Conservation (phyloP, 495 filamentous ascomycete genomes). For the Neurospora discreta region DNA sequence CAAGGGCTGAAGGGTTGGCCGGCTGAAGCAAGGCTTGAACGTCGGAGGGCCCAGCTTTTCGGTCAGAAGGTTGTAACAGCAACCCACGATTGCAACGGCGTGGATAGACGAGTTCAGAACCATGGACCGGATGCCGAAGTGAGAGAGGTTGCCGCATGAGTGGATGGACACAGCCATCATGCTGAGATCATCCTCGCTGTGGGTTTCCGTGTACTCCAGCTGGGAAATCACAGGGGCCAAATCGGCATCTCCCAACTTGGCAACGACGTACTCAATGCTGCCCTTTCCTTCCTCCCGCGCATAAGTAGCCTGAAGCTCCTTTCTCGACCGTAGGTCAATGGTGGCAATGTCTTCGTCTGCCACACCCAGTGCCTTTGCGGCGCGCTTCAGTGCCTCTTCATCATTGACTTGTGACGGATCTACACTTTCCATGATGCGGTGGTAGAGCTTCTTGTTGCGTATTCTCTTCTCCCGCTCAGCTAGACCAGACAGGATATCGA, state of each 20-base stretch:
- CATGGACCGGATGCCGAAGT: conserved; percentile 83
- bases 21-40: conserved; percentile 59
- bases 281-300: conserved; percentile 44
- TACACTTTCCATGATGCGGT: conserved; percentile 33
- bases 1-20: conserved; percentile 51
- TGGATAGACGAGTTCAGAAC: conserved; percentile 70
- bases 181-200: conserved; percentile 28
- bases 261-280: conserved; percentile 57
- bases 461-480: conserved; percentile 54
- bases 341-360: conserved; percentile 22
- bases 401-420: conserved; percentile 28
- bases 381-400: conserved; percentile 28
- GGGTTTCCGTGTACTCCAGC: conserved; percentile 19
- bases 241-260: conserved; percentile 47
- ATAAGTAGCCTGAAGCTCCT: conserved; percentile 35
- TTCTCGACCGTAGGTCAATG: conserved; percentile 37
- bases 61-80: conserved; percentile 94
- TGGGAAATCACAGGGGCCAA: conserved; percentile 43
- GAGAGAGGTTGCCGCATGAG: conserved; percentile 93
- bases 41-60: conserved; percentile 80
- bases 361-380: conserved; percentile 23
- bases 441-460: conserved; percentile 65
- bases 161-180: conserved; percentile 91
- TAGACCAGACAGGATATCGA: conserved; percentile 68
- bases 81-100: conserved; percentile 88